A percentile compares a stretch with the other conserved stretches of the same genome.
phyloP scores from a whole-genome alignment of 805 yeast species.

The Metahyphopichia silvanorum region DNA sequence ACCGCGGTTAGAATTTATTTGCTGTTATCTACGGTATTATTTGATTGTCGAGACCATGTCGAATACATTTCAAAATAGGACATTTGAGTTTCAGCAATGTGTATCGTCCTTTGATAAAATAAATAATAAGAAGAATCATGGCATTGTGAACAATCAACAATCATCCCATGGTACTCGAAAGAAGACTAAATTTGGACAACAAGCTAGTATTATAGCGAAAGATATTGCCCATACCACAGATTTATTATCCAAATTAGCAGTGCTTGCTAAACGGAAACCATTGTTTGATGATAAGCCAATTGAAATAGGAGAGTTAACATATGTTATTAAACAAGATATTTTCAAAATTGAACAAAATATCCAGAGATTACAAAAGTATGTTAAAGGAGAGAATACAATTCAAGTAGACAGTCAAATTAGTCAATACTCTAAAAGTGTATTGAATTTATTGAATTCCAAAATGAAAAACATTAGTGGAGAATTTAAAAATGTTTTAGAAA shows the following conservation, averaged over 20 bases:
- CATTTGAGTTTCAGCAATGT: constrained; percentile 90
- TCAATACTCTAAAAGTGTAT: constrained; percentile 81
- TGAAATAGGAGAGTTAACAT: constrained; percentile 89
- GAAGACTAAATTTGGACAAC: constrained; percentile 43
- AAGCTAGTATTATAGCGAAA: constrained; percentile 81
- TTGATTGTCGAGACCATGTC: constrained; percentile 11
- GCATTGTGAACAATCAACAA: constrained; percentile 17
- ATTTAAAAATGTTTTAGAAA: constrained; percentile 84
- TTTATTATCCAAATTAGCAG: constrained; percentile 74
- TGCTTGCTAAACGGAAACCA: constrained; percentile 84
- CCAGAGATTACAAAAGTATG: constrained; percentile 55
- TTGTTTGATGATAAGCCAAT: constrained; percentile 91
- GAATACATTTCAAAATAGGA: constrained; percentile 66
- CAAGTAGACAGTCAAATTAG: constrained; percentile 57
- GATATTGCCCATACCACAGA: constrained; percentile 87
- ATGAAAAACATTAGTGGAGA: constrained; percentile 91
- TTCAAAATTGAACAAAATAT: constrained; percentile 73
- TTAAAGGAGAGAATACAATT: constrained; percentile 41
- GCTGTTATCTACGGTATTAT: no score
- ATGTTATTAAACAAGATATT: constrained; percentile 81
- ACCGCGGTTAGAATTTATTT: no score
- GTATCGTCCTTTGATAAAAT: constrained; percentile 72
- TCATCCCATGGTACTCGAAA: constrained; percentile 11
- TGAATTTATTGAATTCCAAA: constrained; percentile 81
- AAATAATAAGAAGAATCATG: constrained; percentile 34